Evolutionary conservation across 257 asterid genomes (phyloP).

Genomic region (Ajuga chamaepitys): DNA sequence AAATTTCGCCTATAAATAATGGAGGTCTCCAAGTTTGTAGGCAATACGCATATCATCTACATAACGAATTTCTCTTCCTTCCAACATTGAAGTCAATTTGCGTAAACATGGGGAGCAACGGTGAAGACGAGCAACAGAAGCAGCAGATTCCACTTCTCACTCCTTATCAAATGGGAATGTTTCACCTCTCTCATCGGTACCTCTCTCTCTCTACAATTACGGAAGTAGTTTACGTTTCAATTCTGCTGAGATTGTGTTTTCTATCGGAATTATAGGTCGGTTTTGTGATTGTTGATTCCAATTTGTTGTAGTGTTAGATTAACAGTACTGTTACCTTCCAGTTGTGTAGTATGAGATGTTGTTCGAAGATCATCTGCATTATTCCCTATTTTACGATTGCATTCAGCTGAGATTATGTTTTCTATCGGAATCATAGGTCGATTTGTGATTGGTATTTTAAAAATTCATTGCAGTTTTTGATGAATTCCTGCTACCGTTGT

Average conservation of each 20-base stretch:
- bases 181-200: slow-evolving; percentile 51
- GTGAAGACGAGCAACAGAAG: slow-evolving; percentile 19
- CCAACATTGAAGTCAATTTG: neutral
- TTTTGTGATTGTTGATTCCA: too few species aligned
- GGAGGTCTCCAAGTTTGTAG: neutral
- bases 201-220: neutral
- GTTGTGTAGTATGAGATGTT: too few species aligned
- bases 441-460: too few species aligned
- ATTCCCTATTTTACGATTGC: neutral
- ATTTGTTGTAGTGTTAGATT: too few species aligned
- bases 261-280: too few species aligned
- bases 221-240: neutral
- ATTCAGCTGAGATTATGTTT: neutral
- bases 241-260: neutral
- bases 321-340: too few species aligned
- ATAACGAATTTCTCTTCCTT: neutral
- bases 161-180: slow-evolving; percentile 39
- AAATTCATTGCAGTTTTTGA: too few species aligned
- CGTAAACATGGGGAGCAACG: slow-evolving; percentile 25
- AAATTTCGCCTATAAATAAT: too few species aligned
- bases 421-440: too few species aligned
- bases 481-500: too few species aligned
- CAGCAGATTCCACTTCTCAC: slow-evolving; percentile 39
- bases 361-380: too few species aligned
- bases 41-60: neutral